Percentiles rank a stretch among this genome's conserved stretches.
Evolutionary conservation across 2,329 filamentous ascomycete genomes (phyloP).

Genomic region (Xylaria sp.): DNA sequence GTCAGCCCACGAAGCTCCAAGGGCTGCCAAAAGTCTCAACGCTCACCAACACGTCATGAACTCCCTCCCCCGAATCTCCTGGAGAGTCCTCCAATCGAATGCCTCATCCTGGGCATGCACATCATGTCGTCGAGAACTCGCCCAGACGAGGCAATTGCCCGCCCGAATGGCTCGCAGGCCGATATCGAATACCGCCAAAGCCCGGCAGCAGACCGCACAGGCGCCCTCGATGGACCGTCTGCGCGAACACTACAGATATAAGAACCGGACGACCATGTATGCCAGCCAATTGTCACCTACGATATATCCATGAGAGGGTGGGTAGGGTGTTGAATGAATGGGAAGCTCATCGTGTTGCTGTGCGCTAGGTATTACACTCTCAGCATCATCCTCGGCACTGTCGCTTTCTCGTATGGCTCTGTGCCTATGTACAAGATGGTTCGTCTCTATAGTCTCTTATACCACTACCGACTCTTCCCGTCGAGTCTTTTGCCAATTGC

Average conservation of each 20-base stretch:
- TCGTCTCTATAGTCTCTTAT: slow-evolving; percentile 38
- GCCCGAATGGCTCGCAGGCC: slow-evolving; percentile 38
- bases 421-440: slow-evolving; percentile 92
- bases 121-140: slow-evolving; percentile 47
- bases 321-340: slow-evolving; percentile 10
- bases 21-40: slow-evolving; percentile 7
- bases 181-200: slow-evolving; percentile 41
- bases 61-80: slow-evolving; percentile 52
- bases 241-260: slow-evolving; percentile 70
- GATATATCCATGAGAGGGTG: background rate
- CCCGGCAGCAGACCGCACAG: slow-evolving; percentile 43
- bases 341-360: slow-evolving; percentile 40
- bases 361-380: slow-evolving; percentile 74
- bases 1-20: slow-evolving; percentile 18
- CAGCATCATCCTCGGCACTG: slow-evolving; percentile 81
- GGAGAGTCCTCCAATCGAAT: slow-evolving; percentile 46
- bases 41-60: slow-evolving; percentile 52
- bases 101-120: slow-evolving; percentile 47
- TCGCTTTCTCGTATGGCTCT: slow-evolving; percentile 83
- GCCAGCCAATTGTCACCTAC: slow-evolving; percentile 40
- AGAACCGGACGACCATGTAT: slow-evolving; percentile 75
- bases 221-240: slow-evolving; percentile 72
- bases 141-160: slow-evolving; percentile 38
- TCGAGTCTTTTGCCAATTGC: background rate
- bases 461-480: slow-evolving; percentile 23